A percentile compares a stretch with the other conserved stretches of the same genome.
These are phyloP conservation scores for Emergomyces africanus DNA, from an alignment of 2,329 filamentous ascomycete genomes.

Conservation along the genomic window DNA sequence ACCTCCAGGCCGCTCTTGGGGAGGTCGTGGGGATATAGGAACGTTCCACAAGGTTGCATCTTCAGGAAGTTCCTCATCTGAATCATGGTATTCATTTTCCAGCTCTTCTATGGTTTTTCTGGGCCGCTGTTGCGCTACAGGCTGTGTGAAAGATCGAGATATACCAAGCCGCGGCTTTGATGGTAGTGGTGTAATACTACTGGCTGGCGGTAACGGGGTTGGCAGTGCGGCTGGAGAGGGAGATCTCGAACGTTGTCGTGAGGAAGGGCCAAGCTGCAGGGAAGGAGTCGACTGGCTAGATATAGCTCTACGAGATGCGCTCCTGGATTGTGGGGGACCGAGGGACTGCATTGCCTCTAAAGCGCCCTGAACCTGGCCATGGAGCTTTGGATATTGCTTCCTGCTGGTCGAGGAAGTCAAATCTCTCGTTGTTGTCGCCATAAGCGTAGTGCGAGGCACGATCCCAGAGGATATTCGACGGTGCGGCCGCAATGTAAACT, in stretches of 20 bases:
- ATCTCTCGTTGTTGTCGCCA: conserved; percentile 21
- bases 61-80: conserved; percentile 38
- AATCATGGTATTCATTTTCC: conserved; percentile 39
- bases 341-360: conserved; percentile 14
- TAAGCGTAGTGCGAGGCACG: conserved; percentile 5
- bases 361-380: conserved; percentile 17
- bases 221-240: conserved; percentile 13
- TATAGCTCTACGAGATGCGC: conserved; percentile 6
- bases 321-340: conserved; percentile 15
- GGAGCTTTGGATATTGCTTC: conserved; percentile 13
- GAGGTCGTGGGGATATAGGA: conserved; percentile 34
- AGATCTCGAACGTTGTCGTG: conserved; percentile 6
- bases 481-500: neutral
- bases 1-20: conserved; percentile 27
- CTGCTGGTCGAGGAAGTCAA: conserved; percentile 18
- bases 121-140: conserved; percentile 31
- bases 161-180: conserved; percentile 7
- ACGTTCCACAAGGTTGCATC: conserved; percentile 40
- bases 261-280: conserved; percentile 12
- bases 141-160: conserved; percentile 18
- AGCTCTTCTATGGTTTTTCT: conserved; percentile 37
- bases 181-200: conserved; percentile 12
- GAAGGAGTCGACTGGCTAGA: conserved; percentile 12
- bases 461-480: neutral
- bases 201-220: conserved; percentile 15